Percentiles rank a stretch among this genome's conserved stretches.
Conservation (phyloP, 306 rosid species). For the Castanea sativa region DNA sequence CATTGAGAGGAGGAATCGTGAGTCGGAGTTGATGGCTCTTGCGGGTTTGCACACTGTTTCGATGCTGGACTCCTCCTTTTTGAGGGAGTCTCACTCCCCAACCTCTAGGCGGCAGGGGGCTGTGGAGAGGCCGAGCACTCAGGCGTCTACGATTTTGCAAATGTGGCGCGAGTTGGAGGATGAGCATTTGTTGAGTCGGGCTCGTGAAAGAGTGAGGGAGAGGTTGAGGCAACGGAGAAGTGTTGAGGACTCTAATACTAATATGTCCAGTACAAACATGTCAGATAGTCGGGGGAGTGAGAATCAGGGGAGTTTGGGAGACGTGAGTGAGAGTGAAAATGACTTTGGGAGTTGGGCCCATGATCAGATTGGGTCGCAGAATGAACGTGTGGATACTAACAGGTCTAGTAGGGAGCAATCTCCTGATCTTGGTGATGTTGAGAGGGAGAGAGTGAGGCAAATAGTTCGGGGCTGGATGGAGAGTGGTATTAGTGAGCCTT, state of each 20-base stretch:
- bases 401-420: slow-evolving; percentile 97
- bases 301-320: slow-evolving; percentile 83
- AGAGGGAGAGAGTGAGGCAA: slow-evolving; percentile 99
- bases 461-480: slow-evolving; percentile 99
- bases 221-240: slow-evolving; percentile 77
- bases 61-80: slow-evolving; percentile 87
- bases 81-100: slow-evolving; percentile 93
- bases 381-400: slow-evolving; percentile 48
- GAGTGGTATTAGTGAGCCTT: slow-evolving; percentile 81
- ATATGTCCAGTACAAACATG: slow-evolving; percentile 57
- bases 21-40: slow-evolving; percentile 95
- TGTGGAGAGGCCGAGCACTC: slow-evolving; percentile 90
- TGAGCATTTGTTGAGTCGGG: slow-evolving; percentile 80
- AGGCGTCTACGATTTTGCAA: slow-evolving; percentile 83
- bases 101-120: slow-evolving; percentile 84
- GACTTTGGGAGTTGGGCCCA: slow-evolving; percentile 88
- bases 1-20: slow-evolving; percentile 94
- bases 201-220: slow-evolving; percentile 88
- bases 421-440: slow-evolving; percentile 98
- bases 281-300: slow-evolving; percentile 83
- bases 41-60: slow-evolving; percentile 96
- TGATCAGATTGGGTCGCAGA: slow-evolving; percentile 64
- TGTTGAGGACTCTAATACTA: slow-evolving; percentile 61
- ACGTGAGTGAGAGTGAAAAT: slow-evolving; percentile 92
- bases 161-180: slow-evolving; percentile 99